Conservation (phyloP, 805 yeast genomes). For the Brettanomyces sp. region DNA sequence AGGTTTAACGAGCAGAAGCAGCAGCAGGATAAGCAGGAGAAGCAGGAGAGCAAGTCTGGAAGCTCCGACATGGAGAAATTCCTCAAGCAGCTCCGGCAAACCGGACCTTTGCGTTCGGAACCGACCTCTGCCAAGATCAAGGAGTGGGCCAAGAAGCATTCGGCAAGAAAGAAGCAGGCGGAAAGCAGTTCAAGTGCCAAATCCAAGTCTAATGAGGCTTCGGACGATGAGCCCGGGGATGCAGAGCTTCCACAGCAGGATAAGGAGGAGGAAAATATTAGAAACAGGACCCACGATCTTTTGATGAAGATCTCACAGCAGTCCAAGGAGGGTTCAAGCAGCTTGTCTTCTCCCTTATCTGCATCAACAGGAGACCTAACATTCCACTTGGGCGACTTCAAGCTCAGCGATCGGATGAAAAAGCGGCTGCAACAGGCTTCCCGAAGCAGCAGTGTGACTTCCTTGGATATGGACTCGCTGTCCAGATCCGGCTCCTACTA, state of each 20-base stretch:
- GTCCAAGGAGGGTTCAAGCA: slow-evolving; percentile 4
- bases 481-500: slow-evolving; percentile 15
- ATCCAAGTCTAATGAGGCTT: not conserved
- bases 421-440: slow-evolving; percentile 15
- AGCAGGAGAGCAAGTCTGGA: slow-evolving; percentile 27
- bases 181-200: not conserved
- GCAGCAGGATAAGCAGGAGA: slow-evolving; percentile 27
- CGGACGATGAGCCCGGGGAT: slow-evolving; percentile 8
- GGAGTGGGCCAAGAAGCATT: slow-evolving; percentile 61
- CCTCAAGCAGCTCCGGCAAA: slow-evolving; percentile 77
- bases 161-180: slow-evolving; percentile 4
- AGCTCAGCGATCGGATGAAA: slow-evolving; percentile 23
- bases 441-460: slow-evolving; percentile 7
- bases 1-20: slow-evolving; percentile 30
- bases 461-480: slow-evolving; percentile 11
- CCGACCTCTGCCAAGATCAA: slow-evolving; percentile 73
- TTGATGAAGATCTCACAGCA: slow-evolving; percentile 17
- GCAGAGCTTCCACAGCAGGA: slow-evolving; percentile 5
- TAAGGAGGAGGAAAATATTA: slow-evolving; percentile 14
- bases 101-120: slow-evolving; percentile 72
- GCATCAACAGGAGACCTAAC: slow-evolving; percentile 10
- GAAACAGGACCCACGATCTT: slow-evolving; percentile 20
- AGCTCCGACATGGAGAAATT: slow-evolving; percentile 69
- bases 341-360: not conserved
- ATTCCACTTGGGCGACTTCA: slow-evolving; percentile 16